Conservation (phyloP, 2,329 filamentous ascomycete species). For the Setomelanomma holmii region DNA sequence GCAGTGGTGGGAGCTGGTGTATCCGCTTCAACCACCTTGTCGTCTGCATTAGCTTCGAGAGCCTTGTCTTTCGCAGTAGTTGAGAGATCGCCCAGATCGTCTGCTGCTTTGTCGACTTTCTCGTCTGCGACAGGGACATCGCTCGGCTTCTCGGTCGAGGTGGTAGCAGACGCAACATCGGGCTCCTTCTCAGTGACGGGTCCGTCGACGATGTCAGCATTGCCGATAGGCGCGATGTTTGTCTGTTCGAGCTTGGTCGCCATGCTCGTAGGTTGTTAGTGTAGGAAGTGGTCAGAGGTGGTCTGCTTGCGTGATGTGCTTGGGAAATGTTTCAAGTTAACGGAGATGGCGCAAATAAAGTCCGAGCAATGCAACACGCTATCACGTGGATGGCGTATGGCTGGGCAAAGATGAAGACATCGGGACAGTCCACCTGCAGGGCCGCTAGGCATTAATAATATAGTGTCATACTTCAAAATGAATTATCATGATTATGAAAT, state of each 20-base stretch:
- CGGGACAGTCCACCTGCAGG: too few relatives aligned
- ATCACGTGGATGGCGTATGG: too few relatives aligned
- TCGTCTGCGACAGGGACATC: slow-evolving; percentile 18
- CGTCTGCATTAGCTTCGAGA: background rate
- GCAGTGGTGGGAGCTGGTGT: background rate
- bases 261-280: slow-evolving; percentile 15
- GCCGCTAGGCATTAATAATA: too few relatives aligned
- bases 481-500: too few relatives aligned
- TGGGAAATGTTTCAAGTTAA: slow-evolving; percentile 5
- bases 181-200: slow-evolving; percentile 23
- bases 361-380: slow-evolving; percentile 17
- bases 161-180: slow-evolving; percentile 10
- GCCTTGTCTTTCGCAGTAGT: slow-evolving; percentile 12
- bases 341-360: slow-evolving; percentile 16
- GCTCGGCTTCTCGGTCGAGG: background rate
- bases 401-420: too few relatives aligned
- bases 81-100: slow-evolving; percentile 23
- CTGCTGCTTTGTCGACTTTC: slow-evolving; percentile 22
- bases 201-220: slow-evolving; percentile 11
- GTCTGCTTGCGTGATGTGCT: slow-evolving; percentile 4
- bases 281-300: slow-evolving; percentile 1
- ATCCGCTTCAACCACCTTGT: background rate
- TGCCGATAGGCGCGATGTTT: slow-evolving; percentile 19
- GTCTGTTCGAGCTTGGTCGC: slow-evolving; percentile 24
- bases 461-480: too few relatives aligned